phyloP scores from a whole-genome alignment of 352 stramenopile genomes.

The Pythium aristosporum region DNA sequence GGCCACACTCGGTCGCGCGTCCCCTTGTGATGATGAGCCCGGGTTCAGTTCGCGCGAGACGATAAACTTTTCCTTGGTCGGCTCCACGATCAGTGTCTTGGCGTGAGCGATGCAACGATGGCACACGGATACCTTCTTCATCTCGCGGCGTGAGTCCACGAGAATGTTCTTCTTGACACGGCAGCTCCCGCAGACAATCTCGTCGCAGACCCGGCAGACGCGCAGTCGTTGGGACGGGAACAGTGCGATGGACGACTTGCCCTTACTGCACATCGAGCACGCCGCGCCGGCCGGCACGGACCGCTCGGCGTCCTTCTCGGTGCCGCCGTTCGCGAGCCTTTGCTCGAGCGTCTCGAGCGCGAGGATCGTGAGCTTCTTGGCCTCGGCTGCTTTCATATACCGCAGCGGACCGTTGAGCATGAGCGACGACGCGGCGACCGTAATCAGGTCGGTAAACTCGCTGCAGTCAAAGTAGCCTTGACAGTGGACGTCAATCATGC shows the following conservation, averaged over 20 bases:
- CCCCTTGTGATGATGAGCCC: not conserved
- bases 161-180: constrained; percentile 51
- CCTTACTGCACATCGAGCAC: constrained; percentile 27
- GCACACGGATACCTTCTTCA: constrained; percentile 34
- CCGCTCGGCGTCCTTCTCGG: constrained; percentile 1
- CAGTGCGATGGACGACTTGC: constrained; percentile 14
- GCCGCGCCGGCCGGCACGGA: not conserved
- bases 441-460: constrained; percentile 28
- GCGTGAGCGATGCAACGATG: constrained; percentile 40
- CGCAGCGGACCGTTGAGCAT: constrained; percentile 39
- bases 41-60: constrained; percentile 15
- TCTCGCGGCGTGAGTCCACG: constrained; percentile 21
- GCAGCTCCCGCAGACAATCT: constrained; percentile 45
- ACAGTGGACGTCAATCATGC: constrained; percentile 45
- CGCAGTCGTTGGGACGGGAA: constrained; percentile 18
- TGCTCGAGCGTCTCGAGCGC: constrained; percentile 22
- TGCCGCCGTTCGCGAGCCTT: constrained; percentile 17
- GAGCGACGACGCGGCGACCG: constrained; percentile 19
- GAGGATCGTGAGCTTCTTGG: constrained; percentile 55
- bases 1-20: not conserved
- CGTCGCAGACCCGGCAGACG: constrained; percentile 42
- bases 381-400: constrained; percentile 43
- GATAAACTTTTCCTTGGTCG: constrained; percentile 22
- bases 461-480: constrained; percentile 47
- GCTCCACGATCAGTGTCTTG: constrained; percentile 28